Evolutionary conservation across 2,329 filamentous ascomycete genomes (phyloP).

Genomic region (Fusarium miscanthi): DNA sequence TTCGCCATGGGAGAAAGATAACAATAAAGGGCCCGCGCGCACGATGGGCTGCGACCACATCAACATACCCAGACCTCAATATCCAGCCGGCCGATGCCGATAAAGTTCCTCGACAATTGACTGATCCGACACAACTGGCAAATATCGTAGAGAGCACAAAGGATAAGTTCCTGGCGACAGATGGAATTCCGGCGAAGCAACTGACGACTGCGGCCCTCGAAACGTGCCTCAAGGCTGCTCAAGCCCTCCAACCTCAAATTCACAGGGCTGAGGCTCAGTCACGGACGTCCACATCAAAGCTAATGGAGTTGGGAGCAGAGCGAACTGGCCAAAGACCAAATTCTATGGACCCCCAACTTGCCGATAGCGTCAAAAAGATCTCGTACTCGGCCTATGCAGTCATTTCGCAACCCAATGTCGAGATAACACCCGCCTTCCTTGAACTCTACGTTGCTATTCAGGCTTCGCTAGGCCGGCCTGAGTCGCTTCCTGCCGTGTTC

Average conservation of each 20-base stretch:
- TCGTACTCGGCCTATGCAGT: conserved; percentile 75
- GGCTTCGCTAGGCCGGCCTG: conserved; percentile 75
- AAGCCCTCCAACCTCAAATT: conserved; percentile 56
- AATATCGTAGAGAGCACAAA: conserved; percentile 56
- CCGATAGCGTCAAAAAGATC: conserved; percentile 62
- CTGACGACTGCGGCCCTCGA: conserved; percentile 58
- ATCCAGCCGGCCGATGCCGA: conserved; percentile 30
- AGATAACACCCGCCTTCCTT: conserved; percentile 80
- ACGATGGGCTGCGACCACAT: conserved; percentile 46
- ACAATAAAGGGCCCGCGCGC: conserved; percentile 17
- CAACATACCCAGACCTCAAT: conserved; percentile 30
- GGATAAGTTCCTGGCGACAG: conserved; percentile 57
- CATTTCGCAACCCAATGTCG: conserved; percentile 78
- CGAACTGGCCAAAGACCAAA: conserved; percentile 47
- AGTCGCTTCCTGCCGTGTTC: conserved; percentile 83
- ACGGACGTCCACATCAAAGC: conserved; percentile 62
- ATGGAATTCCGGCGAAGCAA: conserved; percentile 58
- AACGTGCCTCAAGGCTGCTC: conserved; percentile 58
- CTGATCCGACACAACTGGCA: conserved; percentile 55
- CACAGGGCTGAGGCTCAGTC: conserved; percentile 53
- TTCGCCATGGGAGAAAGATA: conserved; percentile 22
- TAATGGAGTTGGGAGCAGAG: conserved; percentile 60
- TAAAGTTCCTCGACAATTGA: conserved; percentile 42
- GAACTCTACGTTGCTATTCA: conserved; percentile 81
- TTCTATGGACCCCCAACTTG: conserved; percentile 51